Base-by-base conservation (phyloP, 2,329 filamentous ascomycete genomes). In the Coniosporium tulheliwenetii region DNA sequence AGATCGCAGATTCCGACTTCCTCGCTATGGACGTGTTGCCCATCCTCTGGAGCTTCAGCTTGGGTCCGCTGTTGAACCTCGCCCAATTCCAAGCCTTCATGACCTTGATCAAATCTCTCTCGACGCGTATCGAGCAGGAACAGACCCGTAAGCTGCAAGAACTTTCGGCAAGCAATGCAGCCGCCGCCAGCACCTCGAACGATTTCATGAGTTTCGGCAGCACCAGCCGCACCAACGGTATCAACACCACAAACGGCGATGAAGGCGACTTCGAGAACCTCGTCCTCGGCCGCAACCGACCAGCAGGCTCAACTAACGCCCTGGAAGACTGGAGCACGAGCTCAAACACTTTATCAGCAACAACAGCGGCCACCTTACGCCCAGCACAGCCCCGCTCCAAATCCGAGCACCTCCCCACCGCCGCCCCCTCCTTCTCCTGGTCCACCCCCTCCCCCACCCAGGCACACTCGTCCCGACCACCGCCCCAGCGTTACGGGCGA, bases 21-120 rank as follows among this genome's bases (percentile, higher is more conserved):
- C 75, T 95, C 15, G 91, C 91, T 10, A 78, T 91, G 64, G 89
- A 96, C 42, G 77, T 94, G 12, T 65, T 98, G 9, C 91, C 91
- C 0, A 75, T 93, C 8, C 66, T 98, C 1, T 98, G 91, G 91
- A 75, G 64, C 48, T 95, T 96, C 75, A 85, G 81, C 52, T 67
- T 98, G 3, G 91, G 91, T 0, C 91, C 91, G 1, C 65, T 98
- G 29, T 74, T 98, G 5, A 81, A 94, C 51, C 69, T 96, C 7
- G 71, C 80, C 44, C 89, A 70, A 56, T 98, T 98, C 55, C 81
- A 86, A 55, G 67, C 74, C 0, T 96, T 93, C 58, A 95, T 96
- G 85, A 67, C 77, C 4, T 69, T 94, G 37, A 93, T 96, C 60
- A 93, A 85, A 57, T 71, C 65, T 0, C 64, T 95, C 4, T 93